Base-by-base conservation (phyloP, 768 basidiomycete species). In the Amanita phalloides region DNA sequence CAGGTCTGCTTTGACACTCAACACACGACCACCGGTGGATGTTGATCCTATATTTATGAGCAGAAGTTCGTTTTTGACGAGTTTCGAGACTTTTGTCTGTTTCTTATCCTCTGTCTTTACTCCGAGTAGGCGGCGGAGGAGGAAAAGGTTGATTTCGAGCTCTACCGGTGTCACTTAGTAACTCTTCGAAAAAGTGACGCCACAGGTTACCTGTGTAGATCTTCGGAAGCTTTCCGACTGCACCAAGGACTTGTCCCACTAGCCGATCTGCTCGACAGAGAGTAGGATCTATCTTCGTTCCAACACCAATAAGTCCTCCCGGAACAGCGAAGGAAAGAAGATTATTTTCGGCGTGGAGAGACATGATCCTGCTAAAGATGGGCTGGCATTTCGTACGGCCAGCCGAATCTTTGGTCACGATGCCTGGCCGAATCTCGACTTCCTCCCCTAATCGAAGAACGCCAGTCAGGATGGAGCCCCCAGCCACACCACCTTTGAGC, bases 91-190 rank as follows among this genome's bases (percentile, higher is more conserved):
- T 68, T 93, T 99, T 20, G 96, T 96, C 66, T 94, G 90, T 67
- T 97, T 99, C 74, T 94, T 96, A 72, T 98, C 96, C 68, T 97
- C 95, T 21, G 93, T 92, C 68, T 94, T 93, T 56, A 99, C 96
- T 64, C 96, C 95, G n/a, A 98, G 80, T 49, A 98, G 71, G 54
- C 96, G 83, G 54, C 96, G 89, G 32, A 99, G 85, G 30, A 98
- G 73, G 84, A 97, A 99, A 59, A 94, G 74, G 59, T 82, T 88
- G 64, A 94, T 92, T 67, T 94, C 91, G 50, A 94, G 75, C 67
- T 94, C 92, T 90, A 54, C 3, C 43, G 8, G 14, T 20, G 6
- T 8, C 32, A 26, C 8, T 30, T 58, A 25, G 54, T 17, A 2
- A 10, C 10, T 32, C 7, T 21, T 43, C 11, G 28, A 0, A 13